These are phyloP conservation scores for Cystobasidium tubakii DNA, from an alignment of 768 basidiomycete species.

Conservation along the genomic window DNA sequence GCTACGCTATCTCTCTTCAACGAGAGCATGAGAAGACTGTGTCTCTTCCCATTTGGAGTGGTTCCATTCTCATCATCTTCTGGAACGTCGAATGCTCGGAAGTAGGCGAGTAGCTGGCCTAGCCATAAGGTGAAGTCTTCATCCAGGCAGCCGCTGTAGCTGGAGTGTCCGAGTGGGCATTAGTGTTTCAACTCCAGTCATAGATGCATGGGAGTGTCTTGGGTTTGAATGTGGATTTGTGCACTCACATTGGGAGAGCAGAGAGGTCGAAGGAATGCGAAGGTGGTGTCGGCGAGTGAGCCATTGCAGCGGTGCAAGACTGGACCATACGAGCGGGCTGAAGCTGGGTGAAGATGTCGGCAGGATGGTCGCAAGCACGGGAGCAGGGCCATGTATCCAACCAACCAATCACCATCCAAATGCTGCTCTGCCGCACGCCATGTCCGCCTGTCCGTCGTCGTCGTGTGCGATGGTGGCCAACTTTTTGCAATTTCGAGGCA, in stretches of 20 bases:
- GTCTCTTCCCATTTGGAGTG: neutral
- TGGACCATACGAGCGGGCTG: neutral
- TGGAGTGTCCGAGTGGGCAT: neutral
- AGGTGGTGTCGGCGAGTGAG: neutral
- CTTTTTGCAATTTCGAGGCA: neutral
- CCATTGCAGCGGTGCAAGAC: neutral
- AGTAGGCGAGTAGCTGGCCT: neutral
- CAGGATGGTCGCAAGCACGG: neutral
- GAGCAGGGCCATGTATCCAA: too few species aligned
- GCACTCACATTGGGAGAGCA: neutral
- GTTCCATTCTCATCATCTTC: neutral
- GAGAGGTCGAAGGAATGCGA: neutral
- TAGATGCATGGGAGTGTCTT: too few species aligned
- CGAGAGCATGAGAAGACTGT: neutral
- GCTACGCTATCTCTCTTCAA: conserved; percentile 1
- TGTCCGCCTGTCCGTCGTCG: too few species aligned
- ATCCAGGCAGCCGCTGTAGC: neutral
- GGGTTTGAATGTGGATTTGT: too few species aligned
- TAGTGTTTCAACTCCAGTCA: too few species aligned
- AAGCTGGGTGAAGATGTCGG: neutral
- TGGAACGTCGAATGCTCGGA: neutral
- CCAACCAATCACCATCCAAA: too few species aligned
- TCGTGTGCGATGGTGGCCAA: too few species aligned
- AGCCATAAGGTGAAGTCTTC: conserved; percentile 9
- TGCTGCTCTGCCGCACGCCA: too few species aligned